Base-by-base conservation (phyloP, 176 grass and related monocot genomes). In the Thalia dealbata region DNA sequence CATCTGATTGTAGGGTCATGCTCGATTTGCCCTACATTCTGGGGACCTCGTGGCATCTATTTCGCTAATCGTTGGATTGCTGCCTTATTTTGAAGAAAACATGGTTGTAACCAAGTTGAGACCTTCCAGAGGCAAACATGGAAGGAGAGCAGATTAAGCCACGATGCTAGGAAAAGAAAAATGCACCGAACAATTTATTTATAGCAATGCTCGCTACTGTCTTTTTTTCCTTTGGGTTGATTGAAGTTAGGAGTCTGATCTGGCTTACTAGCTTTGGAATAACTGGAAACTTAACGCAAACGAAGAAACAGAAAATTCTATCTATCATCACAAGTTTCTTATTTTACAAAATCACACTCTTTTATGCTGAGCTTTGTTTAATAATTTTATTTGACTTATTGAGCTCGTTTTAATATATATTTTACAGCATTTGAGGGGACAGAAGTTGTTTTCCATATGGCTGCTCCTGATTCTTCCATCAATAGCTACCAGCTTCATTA, bases 401-500 rank as follows among this genome's bases (percentile, higher is more conserved):
- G 2, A n/a, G 13, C n/a, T 27, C 14, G 10, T 64, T 21, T 73
- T n/a, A 80, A 9, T 74, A 63, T 71, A 74, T 78, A 76, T 60
- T 43, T 23, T 86, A 67, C 85, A 97, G 93, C 83, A 86, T 90
- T 89, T 84, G 78, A 90, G 48, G 93, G 93, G 22, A 85, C 81
- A 52, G 89, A 92, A 84, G 87, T 88, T 73, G 89, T 97, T 76
- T 97, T 91, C 82, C 93, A 99, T 76, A 99, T 99, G 95, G 95
- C 95, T 73, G 95, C 95, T 76, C 95, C 95, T 42, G 95, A 99
- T 75, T 99, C 95, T 61, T 99, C 95, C 45, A 91, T 99, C 74
- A 99, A 99, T 85, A 99, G 91, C 71, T 91, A 91, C 79, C 85
- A 91, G 46, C 95, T 99, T 86, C 95, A 99, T 84, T 90, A 90